Conservation (phyloP, 2,329 filamentous ascomycete species). For the Fusarium coffeatum region DNA sequence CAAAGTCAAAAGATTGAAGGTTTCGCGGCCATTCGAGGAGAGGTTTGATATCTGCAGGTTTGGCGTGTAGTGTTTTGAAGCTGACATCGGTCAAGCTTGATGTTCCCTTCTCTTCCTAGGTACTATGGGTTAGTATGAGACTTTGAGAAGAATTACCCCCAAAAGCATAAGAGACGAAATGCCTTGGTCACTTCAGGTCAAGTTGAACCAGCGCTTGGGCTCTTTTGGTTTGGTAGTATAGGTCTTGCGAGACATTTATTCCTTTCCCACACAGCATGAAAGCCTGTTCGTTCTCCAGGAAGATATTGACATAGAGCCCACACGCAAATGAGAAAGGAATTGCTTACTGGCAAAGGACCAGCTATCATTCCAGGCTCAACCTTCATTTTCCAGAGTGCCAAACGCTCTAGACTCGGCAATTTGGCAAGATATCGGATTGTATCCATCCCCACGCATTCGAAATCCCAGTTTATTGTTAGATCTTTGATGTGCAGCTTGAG, state of each 20-base stretch:
- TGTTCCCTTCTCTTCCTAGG: not conserved
- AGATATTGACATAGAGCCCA: too few relatives aligned
- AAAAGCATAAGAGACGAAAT: not conserved
- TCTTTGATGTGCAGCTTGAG: not conserved
- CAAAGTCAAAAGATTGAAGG: not conserved
- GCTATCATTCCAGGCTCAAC: not conserved
- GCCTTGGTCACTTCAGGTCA: too few relatives aligned
- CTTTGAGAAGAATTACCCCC: not conserved
- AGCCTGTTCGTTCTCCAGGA: too few relatives aligned
- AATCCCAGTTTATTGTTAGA: not conserved
- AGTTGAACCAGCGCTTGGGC: too few relatives aligned
- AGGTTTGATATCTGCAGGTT: not conserved
- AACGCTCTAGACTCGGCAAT: not conserved
- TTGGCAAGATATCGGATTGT: not conserved
- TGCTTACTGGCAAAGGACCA: not conserved
- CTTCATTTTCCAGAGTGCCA: not conserved
- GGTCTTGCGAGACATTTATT: not conserved
- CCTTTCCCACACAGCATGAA: too few relatives aligned
- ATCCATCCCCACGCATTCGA: not conserved
- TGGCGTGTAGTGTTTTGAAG: not conserved
- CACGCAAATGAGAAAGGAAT: too few relatives aligned
- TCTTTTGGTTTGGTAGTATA: too few relatives aligned
- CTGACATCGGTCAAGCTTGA: not conserved
- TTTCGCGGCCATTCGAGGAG: not conserved
- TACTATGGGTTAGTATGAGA: not conserved